Conservation (phyloP, 2,329 filamentous ascomycete genomes). For the Leptoxyphium fumago region DNA sequence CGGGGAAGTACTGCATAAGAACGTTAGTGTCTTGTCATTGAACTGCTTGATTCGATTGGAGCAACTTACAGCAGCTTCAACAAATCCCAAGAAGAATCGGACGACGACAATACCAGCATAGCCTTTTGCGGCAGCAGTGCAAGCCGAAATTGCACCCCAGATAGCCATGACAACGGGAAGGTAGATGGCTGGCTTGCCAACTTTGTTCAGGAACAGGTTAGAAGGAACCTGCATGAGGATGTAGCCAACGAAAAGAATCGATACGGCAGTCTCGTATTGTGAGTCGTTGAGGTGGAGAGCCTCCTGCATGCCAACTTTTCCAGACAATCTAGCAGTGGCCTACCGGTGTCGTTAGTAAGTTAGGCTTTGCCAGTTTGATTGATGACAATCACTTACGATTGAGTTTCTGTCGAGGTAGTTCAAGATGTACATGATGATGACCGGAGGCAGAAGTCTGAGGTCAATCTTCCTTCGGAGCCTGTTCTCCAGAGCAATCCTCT, state of each 20-base stretch:
- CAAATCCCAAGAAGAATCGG: slow-evolving; percentile 15
- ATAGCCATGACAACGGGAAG: slow-evolving; percentile 19
- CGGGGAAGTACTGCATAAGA: slow-evolving; percentile 22
- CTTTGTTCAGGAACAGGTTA: slow-evolving; percentile 23
- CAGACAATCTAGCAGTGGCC: slow-evolving; percentile 13
- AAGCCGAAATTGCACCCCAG: slow-evolving; percentile 21
- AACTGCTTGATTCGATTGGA: neutral
- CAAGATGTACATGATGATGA: slow-evolving; percentile 63
- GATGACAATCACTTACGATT: neutral
- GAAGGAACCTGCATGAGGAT: slow-evolving; percentile 23
- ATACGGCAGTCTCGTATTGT: slow-evolving; percentile 31
- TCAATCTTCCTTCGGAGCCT: slow-evolving; percentile 46
- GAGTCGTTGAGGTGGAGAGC: slow-evolving; percentile 30
- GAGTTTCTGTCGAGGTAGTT: slow-evolving; percentile 46
- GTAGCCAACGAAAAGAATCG: slow-evolving; percentile 28
- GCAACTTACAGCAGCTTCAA: slow-evolving; percentile 29
- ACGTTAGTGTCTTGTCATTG: neutral
- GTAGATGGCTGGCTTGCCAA: slow-evolving; percentile 20
- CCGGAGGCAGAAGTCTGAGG: slow-evolving; percentile 48
- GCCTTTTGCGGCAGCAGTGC: slow-evolving; percentile 13
- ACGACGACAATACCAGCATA: slow-evolving; percentile 1
- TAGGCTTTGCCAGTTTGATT: neutral
- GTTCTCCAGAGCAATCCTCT: neutral
- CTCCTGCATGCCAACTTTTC: slow-evolving; percentile 27
- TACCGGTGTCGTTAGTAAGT: neutral